Conservation (phyloP, 768 basidiomycete species). For the Termitomyces sp. region DNA sequence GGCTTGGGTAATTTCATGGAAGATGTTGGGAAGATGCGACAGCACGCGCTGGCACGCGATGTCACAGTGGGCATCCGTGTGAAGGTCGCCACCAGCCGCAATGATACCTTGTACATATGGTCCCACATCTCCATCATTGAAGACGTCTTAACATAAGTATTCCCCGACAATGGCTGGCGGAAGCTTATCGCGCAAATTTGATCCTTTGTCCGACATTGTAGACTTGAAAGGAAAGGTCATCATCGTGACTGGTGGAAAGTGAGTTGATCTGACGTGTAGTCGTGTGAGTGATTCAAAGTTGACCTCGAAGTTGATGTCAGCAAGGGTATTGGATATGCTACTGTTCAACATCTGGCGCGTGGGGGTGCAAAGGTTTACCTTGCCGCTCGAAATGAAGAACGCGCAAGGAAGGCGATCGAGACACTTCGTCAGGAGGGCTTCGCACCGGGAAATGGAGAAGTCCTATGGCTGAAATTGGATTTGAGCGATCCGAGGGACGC, state of each 20-base stretch:
- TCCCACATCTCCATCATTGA: not conserved
- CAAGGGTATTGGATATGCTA: conserved; percentile 42
- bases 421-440: conserved; percentile 43
- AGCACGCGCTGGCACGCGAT: no score
- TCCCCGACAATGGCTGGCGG: not conserved
- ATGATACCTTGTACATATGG: not conserved
- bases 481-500: conserved; percentile 46
- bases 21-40: not conserved
- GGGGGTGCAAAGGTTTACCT: conserved; percentile 62
- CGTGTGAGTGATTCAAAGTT: not conserved
- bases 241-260: conserved; percentile 62
- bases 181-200: conserved; percentile 7
- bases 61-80: not conserved
- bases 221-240: conserved; percentile 50
- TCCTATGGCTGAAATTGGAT: conserved; percentile 52
- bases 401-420: conserved; percentile 47
- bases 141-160: not conserved
- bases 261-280: conserved; percentile 4
- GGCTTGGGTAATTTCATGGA: not conserved
- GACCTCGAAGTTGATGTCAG: conserved; percentile 9
- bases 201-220: conserved; percentile 32
- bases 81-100: not conserved
- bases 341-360: conserved; percentile 48
- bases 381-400: conserved; percentile 46
- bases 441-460: conserved; percentile 41